phyloP scores from a whole-genome alignment of 1,139 yeast species.

The Yamadazyma conglobata region DNA sequence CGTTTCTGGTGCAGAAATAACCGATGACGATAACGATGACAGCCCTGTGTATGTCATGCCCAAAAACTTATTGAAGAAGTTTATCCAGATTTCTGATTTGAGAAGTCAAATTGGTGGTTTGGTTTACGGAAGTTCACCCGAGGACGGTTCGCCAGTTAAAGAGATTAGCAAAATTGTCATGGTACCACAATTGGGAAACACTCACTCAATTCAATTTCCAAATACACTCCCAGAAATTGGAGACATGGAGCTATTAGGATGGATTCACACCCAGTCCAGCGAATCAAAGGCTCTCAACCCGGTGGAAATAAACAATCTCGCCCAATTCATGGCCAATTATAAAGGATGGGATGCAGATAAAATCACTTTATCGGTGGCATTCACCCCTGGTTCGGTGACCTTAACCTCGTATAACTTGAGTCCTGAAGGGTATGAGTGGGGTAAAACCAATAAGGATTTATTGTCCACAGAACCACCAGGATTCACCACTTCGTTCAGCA shows the following conservation, averaged over 20 bases:
- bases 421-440: conserved; percentile 77
- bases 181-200: conserved; percentile 85
- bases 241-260: conserved; percentile 64
- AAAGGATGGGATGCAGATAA: conserved; percentile 35
- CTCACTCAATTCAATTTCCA: conserved; percentile 64
- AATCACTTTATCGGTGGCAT: conserved; percentile 63
- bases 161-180: conserved; percentile 75
- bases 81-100: conserved; percentile 77
- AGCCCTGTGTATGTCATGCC: conserved; percentile 72
- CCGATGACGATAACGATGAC: conserved; percentile 50
- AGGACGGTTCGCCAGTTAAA: conserved; percentile 66
- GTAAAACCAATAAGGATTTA: conserved; percentile 56
- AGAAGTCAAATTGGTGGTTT: conserved; percentile 82
- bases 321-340: conserved; percentile 36
- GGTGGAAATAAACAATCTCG: conserved; percentile 63
- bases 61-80: conserved; percentile 70
- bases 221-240: conserved; percentile 37
- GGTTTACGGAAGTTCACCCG: conserved; percentile 73
- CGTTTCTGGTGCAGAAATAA: conserved; percentile 54
- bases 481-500: conserved; percentile 56
- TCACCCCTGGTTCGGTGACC: conserved; percentile 83
- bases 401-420: conserved; percentile 62
- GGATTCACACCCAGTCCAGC: conserved; percentile 75
- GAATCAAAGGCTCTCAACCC: conserved; percentile 65
- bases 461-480: conserved; percentile 58